These are phyloP conservation scores for Quercus tomentella DNA, from an alignment of 331 rosid genomes.

Conservation along the genomic window DNA sequence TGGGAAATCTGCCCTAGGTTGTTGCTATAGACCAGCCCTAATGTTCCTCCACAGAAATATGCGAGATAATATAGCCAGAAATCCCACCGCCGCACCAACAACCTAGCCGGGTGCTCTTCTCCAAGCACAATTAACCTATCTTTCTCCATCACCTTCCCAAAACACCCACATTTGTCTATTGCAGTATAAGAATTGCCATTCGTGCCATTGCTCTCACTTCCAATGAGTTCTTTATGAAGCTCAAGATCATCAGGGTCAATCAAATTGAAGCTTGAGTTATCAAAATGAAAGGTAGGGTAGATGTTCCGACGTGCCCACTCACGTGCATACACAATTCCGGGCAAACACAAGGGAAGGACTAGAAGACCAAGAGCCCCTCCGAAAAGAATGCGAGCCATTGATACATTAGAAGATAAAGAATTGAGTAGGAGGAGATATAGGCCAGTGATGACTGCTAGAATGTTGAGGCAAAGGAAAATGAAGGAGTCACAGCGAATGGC, in stretches of 20 bases:
- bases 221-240: constrained; percentile 45
- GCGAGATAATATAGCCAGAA: constrained; percentile 78
- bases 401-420: constrained; percentile 26
- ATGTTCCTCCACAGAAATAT: constrained; percentile 77
- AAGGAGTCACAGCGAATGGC: constrained; percentile 27
- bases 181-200: not conserved
- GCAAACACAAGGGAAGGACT: constrained; percentile 39
- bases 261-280: constrained; percentile 17
- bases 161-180: constrained; percentile 25
- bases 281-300: constrained; percentile 11
- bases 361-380: constrained; percentile 56
- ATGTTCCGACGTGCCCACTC: constrained; percentile 23
- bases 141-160: constrained; percentile 37
- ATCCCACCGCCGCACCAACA: constrained; percentile 49
- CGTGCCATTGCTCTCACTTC: not conserved
- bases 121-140: constrained; percentile 41
- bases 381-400: constrained; percentile 42
- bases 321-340: constrained; percentile 31
- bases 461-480: constrained; percentile 51
- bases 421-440: constrained; percentile 58
- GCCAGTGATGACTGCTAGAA: constrained; percentile 65
- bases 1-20: constrained; percentile 81
- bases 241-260: constrained; percentile 28
- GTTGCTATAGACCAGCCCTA: constrained; percentile 84
- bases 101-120: constrained; percentile 54